phyloP scores from a whole-genome alignment of 345 rosid genomes.

The Litchi chinensis region DNA sequence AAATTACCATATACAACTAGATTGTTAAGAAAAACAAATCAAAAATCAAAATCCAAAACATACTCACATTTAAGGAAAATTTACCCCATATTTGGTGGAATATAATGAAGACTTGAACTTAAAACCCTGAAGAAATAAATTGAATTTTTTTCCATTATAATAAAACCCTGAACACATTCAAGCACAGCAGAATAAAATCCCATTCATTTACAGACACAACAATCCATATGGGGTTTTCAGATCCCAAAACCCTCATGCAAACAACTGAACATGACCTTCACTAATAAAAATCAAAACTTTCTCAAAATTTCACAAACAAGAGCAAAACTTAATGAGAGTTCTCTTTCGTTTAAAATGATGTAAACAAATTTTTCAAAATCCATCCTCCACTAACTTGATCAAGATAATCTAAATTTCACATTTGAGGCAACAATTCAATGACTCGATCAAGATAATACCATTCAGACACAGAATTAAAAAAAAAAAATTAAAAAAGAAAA shows the following conservation, averaged over 20 bases:
- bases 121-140: not conserved
- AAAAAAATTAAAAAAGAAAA: not conserved
- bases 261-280: not conserved
- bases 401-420: too few species aligned
- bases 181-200: not conserved
- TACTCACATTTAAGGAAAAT: not conserved
- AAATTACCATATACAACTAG: not conserved
- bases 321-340: too few species aligned
- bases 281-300: not conserved
- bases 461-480: not conserved
- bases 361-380: too few species aligned
- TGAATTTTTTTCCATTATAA: not conserved
- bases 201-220: not conserved
- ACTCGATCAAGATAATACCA: not conserved
- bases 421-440: not conserved
- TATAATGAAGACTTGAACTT: not conserved
- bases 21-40: too few species aligned
- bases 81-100: not conserved
- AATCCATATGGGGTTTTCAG: not conserved
- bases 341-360: too few species aligned
- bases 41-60: not conserved
- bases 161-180: not conserved
- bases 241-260: slow-evolving; percentile 13
- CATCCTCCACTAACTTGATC: not conserved
- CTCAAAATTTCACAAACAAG: not conserved